Percentiles rank a stretch among this genome's conserved stretches.
Evolutionary conservation across 2,329 filamentous ascomycete genomes (phyloP).

Genomic region (Colletotrichum sp.): DNA sequence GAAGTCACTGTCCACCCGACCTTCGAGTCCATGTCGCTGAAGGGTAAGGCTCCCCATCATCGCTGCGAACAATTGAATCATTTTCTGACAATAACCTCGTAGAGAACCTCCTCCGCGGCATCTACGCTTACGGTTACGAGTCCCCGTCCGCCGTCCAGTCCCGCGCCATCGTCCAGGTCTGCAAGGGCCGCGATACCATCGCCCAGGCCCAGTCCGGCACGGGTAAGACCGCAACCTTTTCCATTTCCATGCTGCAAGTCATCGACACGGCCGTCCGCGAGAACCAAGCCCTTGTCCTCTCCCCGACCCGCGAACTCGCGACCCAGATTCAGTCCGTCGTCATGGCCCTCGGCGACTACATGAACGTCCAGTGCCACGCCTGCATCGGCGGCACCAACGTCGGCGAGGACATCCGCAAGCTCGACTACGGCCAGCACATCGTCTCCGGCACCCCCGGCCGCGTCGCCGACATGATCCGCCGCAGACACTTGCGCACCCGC

Average conservation of each 20-base stretch:
- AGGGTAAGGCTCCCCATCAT: constrained; percentile 55
- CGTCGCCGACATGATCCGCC: constrained; percentile 72
- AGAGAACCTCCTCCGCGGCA: constrained; percentile 94
- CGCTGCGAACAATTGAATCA: background rate
- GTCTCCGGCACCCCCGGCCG: constrained; percentile 97
- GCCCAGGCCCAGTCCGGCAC: constrained; percentile 97
- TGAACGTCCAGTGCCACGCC: constrained; percentile 99
- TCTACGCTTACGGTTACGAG: constrained; percentile 98
- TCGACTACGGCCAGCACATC: constrained; percentile 97
- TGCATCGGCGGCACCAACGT: constrained; percentile 99
- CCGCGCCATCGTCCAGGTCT: constrained; percentile 97
- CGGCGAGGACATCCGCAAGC: constrained; percentile 95
- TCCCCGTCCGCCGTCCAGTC: constrained; percentile 98
- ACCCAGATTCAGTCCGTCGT: constrained; percentile 99
- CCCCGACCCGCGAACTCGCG: constrained; percentile 93
- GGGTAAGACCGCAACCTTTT: constrained; percentile 96
- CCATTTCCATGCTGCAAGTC: constrained; percentile 93
- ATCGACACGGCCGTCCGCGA: constrained; percentile 93
- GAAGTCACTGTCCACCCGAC: constrained; percentile 95
- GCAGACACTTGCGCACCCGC: constrained; percentile 61
- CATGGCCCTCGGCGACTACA: constrained; percentile 99
- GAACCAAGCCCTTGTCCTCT: constrained; percentile 93
- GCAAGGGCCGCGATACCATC: constrained; percentile 98
- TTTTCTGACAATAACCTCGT: background rate
- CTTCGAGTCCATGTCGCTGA: constrained; percentile 95